phyloP scores from a whole-genome alignment of 2,329 filamentous ascomycete genomes.

The Berkeleyomyces rouxiae region DNA sequence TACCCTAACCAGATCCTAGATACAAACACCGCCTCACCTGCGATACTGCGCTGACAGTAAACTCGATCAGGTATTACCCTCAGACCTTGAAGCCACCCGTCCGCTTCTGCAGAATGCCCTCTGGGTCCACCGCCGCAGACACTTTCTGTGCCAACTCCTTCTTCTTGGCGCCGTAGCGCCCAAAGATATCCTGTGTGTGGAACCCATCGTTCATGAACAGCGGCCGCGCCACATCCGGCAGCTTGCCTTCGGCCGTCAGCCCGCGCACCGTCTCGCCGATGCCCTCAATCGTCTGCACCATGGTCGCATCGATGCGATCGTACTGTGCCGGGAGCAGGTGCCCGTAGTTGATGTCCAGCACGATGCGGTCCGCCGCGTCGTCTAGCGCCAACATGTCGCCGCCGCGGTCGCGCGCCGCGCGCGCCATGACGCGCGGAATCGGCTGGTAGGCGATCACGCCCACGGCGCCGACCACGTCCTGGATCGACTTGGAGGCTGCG shows the following conservation, averaged over 20 bases:
- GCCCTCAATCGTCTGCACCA: slow-evolving; percentile 15
- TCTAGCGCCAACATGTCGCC: slow-evolving; percentile 24
- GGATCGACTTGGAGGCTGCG: slow-evolving; percentile 17
- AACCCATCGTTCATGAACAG: slow-evolving; percentile 30
- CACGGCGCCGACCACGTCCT: slow-evolving; percentile 5
- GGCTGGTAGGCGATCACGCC: slow-evolving; percentile 24
- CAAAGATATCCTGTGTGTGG: slow-evolving; percentile 23
- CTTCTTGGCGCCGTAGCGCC: slow-evolving; percentile 25
- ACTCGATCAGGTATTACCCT: neutral
- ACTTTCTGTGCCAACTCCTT: slow-evolving; percentile 19
- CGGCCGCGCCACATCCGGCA: slow-evolving; percentile 11
- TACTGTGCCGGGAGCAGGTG: slow-evolving; percentile 15
- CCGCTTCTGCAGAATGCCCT: slow-evolving; percentile 20
- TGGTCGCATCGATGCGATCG: slow-evolving; percentile 14
- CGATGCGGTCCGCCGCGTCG: slow-evolving; percentile 17
- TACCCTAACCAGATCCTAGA: too few relatives aligned
- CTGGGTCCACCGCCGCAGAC: slow-evolving; percentile 21
- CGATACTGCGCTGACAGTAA: too few relatives aligned
- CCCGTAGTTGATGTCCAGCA: slow-evolving; percentile 15
- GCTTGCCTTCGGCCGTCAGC: slow-evolving; percentile 5
- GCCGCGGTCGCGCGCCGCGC: slow-evolving; percentile 22
- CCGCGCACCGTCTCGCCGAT: slow-evolving; percentile 15
- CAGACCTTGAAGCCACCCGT: slow-evolving; percentile 20
- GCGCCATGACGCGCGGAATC: slow-evolving; percentile 24
- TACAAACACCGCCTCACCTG: too few relatives aligned